A percentile compares a stretch with the other conserved stretches of the same genome.
Conservation (phyloP, 2,329 filamentous ascomycete species). For the Karstenula rhodostoma region DNA sequence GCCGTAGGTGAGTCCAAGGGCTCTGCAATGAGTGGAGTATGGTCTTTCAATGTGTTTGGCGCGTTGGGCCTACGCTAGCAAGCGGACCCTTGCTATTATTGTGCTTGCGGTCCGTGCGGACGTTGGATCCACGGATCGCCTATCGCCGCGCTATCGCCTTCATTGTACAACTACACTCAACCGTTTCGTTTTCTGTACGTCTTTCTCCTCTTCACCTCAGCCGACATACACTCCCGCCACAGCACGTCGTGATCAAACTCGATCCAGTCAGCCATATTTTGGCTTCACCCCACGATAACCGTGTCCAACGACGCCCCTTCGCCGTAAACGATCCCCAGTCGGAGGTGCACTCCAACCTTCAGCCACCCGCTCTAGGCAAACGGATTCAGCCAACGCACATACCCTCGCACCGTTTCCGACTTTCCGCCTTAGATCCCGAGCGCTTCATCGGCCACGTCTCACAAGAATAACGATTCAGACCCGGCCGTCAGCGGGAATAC, state of each 20-base stretch:
- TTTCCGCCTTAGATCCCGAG: neutral
- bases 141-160: neutral
- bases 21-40: neutral
- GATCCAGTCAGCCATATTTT: neutral
- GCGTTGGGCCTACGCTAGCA: neutral
- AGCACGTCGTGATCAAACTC: neutral
- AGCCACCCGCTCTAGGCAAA: neutral
- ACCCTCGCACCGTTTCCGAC: neutral
- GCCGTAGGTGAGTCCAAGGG: neutral
- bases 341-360: neutral
- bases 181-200: neutral
- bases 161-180: neutral
- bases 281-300: neutral
- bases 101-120: neutral
- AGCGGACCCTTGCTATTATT: neutral
- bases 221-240: neutral
- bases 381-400: neutral
- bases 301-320: neutral
- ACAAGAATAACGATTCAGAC: neutral
- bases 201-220: neutral
- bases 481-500: neutral
- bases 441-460: too few species aligned
- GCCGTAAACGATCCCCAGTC: neutral
- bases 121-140: neutral
- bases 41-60: neutral